Evolutionary conservation across 805 yeast genomes (phyloP), one percentile per base, ranked within the genome.

Genomic region (Peterozyma xylosa): DNA sequence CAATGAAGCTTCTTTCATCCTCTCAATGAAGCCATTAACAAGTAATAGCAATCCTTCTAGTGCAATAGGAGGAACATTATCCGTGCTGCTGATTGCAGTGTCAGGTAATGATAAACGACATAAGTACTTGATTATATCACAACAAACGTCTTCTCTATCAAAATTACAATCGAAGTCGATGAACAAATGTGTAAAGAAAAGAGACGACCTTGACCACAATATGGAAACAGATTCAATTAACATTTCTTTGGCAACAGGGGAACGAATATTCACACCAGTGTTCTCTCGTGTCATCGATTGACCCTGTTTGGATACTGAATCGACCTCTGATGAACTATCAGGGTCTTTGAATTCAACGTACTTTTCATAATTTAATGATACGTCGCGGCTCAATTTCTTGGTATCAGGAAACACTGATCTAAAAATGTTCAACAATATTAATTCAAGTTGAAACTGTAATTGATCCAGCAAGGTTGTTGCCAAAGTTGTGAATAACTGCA

Each of bases 21-120:
- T 58, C 38, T 73, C 77, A 50, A 75, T 73, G 38, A 86, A 67
- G 13, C 82, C 80, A 46, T 78, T 75, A 36, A 90, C 68, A 45
- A 84, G 79, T 2, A 86, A 73, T 17, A 91, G 67, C 2, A 93
- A 60, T 1, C 97, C 96, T 54, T 93, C 98, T 42, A 93, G 67
- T 54, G 98, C 91, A 7, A 89, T 74, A 0, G 98, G 96, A 0
- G 99, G 98, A 1, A 91, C 95, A 54, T 77, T 82, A 35, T 85
- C 86, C 0, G 96, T 86, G 0, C 95, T 82, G 53, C 74, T 68
- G 9, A 72, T 53, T 0, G 97, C 95, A 10, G 91, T 76, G 56
- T 89, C 96, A 0, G 98, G 95, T 37, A 87, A 73, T 0, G 97
- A 82, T 30, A 89, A 67, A 42, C 83, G 76, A 43, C 95, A 80